Evolutionary conservation across 164 flowering plant genomes (phyloP).

Genomic region (Umbellularia californica): DNA sequence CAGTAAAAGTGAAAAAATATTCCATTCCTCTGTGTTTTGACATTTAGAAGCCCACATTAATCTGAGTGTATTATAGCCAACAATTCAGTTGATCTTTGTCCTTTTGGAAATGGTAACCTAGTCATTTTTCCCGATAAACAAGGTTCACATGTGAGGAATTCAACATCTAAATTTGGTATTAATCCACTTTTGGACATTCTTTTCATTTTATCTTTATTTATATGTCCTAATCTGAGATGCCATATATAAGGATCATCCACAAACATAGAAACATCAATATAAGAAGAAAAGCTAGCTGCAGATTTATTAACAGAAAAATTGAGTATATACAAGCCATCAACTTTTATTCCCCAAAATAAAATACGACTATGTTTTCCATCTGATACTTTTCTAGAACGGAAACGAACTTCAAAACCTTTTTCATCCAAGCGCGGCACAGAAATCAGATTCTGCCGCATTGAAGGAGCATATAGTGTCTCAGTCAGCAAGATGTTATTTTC

Average conservation of each 20-base stretch:
- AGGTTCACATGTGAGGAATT: neutral
- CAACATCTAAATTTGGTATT: no score
- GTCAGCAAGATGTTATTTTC: neutral
- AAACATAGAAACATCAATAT: no score
- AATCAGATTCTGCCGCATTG: no score
- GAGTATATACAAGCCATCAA: no score
- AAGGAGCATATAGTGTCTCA: no score
- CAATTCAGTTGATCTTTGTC: neutral
- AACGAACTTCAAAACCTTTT: neutral
- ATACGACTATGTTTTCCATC: neutral
- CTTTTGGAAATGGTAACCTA: neutral
- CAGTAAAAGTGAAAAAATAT: no score
- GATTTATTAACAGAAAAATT: neutral
- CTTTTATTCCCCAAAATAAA: neutral
- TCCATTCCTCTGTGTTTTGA: neutral
- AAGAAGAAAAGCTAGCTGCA: no score
- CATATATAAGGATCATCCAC: neutral
- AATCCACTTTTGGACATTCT: no score
- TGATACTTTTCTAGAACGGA: neutral
- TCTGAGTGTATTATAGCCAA: neutral
- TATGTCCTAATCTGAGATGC: neutral
- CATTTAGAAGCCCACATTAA: neutral
- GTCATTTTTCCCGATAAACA: neutral
- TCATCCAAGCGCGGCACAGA: neutral
- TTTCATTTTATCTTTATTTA: neutral